phyloP scores from a whole-genome alignment of 495 filamentous ascomycete genomes.

The Venustampulla echinocandica region DNA sequence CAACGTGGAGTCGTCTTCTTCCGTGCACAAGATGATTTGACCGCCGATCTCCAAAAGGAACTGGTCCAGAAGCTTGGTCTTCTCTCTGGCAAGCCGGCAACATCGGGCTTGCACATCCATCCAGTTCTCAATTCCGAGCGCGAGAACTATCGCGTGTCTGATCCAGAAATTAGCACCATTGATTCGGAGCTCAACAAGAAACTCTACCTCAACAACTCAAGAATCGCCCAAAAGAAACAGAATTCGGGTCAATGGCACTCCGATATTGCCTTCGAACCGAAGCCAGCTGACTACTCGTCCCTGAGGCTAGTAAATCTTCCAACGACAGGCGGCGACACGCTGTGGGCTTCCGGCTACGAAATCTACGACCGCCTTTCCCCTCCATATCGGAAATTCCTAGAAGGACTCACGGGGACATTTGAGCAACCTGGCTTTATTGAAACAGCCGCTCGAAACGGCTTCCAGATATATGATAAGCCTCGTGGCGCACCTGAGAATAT shows the following conservation, averaged over 20 bases:
- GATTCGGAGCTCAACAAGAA: constrained; percentile 49
- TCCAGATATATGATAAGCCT: constrained; percentile 43
- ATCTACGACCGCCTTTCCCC: constrained; percentile 67
- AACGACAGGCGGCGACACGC: constrained; percentile 59
- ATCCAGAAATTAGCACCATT: constrained; percentile 70
- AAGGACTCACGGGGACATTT: constrained; percentile 58
- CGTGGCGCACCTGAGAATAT: constrained; percentile 64
- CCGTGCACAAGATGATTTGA: constrained; percentile 62
- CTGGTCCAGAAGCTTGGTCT: constrained; percentile 57
- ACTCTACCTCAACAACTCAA: constrained; percentile 37
- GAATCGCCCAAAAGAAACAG: constrained; percentile 26
- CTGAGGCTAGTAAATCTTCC: constrained; percentile 55
- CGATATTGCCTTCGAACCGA: constrained; percentile 61
- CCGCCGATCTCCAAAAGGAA: constrained; percentile 57
- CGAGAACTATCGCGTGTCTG: constrained; percentile 45
- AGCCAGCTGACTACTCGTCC: constrained; percentile 56
- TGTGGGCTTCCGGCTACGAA: constrained; percentile 73
- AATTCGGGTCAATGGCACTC: constrained; percentile 51
- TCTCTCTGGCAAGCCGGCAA: constrained; percentile 55
- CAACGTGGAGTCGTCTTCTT: constrained; percentile 78
- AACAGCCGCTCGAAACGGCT: constrained; percentile 44
- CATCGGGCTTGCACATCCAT: constrained; percentile 65
- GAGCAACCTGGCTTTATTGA: constrained; percentile 51
- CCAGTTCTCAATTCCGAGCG: constrained; percentile 55
- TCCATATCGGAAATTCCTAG: constrained; percentile 57